Evolutionary conservation across 331 rosid species (phyloP), one percentile per base, ranked within the genome.

Genomic region (Erythrophleum ivorense): DNA sequence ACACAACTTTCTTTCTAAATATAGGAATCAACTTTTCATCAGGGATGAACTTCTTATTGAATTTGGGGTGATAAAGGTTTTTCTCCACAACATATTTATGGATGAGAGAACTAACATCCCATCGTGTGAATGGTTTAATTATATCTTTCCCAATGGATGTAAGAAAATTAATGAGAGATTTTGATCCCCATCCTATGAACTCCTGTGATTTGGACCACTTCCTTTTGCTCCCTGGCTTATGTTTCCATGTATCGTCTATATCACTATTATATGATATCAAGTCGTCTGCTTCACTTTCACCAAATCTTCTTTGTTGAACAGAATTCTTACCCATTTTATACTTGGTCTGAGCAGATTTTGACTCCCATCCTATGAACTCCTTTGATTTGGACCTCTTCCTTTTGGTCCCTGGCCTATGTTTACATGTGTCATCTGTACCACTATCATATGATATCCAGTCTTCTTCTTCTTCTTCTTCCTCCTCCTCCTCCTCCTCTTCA

Each of bases 111-210:
- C 43, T 86, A 62, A 88, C 85, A 48, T 38, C 75, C 68, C 52
- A 73, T 52, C 16, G 90, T 2, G 88, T 52, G 58, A 90, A 34
- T 18, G 84, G 85, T 71, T 84, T 67, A 52, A 57, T 78, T 83
- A 81, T 66, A 68, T 85, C 89, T 65, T 80, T 86, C 53, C 91
- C 90, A 55, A 86, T 83, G 48, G 88, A 94, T 75, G 53, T 71
- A 40, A 94, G 97, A 89, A 94, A 91, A 57, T 75, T 84, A 38
- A 74, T 53, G 24, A 94, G 93, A 53, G 91, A 86, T 76, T 84
- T 87, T 48, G 98, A 94, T 67, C 87, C 92, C 97, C 94, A 90
- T 70, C 88, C 88, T 2, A 29, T 9, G 18, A 81, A 79, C 62
- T 86, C 82, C 58, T 21, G 72, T 60, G 68, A 16, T 60, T 63